Conservation (phyloP, 2,329 filamentous ascomycete genomes). For the Leptographium procerum region DNA sequence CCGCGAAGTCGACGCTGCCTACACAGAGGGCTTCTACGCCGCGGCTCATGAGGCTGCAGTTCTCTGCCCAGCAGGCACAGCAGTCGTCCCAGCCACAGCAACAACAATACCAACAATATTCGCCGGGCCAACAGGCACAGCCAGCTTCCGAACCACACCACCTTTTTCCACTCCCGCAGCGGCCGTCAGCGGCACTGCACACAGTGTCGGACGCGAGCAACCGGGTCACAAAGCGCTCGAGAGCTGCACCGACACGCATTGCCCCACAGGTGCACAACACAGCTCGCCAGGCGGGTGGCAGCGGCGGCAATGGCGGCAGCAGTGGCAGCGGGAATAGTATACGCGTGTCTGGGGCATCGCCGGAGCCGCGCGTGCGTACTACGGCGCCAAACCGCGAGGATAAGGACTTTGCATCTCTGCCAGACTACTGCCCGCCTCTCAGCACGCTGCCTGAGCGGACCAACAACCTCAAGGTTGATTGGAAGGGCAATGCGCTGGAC, state of each 20-base stretch:
- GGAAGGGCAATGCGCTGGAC: constrained; percentile 73
- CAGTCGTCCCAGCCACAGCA: not conserved
- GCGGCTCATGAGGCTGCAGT: constrained; percentile 4
- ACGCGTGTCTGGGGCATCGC: constrained; percentile 6
- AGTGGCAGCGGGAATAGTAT: not conserved
- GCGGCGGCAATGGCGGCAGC: not conserved
- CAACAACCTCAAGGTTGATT: constrained; percentile 71
- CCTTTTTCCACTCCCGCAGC: not conserved
- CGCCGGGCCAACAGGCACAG: not conserved
- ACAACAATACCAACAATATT: not conserved
- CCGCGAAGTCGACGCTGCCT: not conserved
- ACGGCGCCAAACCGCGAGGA: constrained; percentile 65
- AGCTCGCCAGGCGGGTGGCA: not conserved
- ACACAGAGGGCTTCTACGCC: constrained; percentile 6
- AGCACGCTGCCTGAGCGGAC: constrained; percentile 52
- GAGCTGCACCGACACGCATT: constrained; percentile 15
- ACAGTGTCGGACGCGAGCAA: not conserved
- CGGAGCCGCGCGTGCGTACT: constrained; percentile 25
- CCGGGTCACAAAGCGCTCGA: constrained; percentile 7
- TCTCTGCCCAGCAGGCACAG: constrained; percentile 19
- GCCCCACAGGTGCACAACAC: constrained; percentile 7
- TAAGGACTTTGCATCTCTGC: constrained; percentile 63
- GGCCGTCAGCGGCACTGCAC: not conserved
- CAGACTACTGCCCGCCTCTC: constrained; percentile 61
- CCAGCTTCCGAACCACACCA: not conserved